Evolutionary conservation across 805 yeast genomes (phyloP), one percentile per base, ranked within the genome.

Genomic region (Myxozyma lipomycoides): DNA sequence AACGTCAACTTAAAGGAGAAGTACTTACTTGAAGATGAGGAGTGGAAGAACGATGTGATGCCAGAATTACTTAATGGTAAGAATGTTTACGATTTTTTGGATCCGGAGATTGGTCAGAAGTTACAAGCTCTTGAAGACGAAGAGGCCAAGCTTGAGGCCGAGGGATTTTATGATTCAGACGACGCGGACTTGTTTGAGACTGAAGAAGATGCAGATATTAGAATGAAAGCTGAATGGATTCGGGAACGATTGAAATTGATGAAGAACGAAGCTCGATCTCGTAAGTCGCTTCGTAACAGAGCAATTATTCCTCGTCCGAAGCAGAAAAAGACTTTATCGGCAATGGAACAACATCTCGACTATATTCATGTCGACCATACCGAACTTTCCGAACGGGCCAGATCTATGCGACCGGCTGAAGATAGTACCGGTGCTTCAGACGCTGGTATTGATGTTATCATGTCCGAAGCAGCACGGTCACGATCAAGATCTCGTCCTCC

Each of bases 21-120:
- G 65, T 93, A 95, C 71, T 61, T 93, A 56, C 76, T 93, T 62
- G 98, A 91, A 61, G 91, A 93, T 67, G 98, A 91, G 46, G 95
- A 87, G 59, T 93, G 99, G 99, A 91, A 91, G 78, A 81, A 88
- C 61, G 99, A 93, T 70, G 78, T 84, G 56, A 88, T 93, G 88
- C 99, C 99, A 24, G 99, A 93, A 75, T 78, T 93, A 48, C 74
- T 93, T 67, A 89, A 93, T 65, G 99, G 99, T 72, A 85, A 82
- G 74, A 93, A 93, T 67, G 96, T 93, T 51, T 91, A 89, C 72
- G 99, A 93, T 72, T 93, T 86, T 83, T 78, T 93, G 69, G 99
- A 93, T 65, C 88, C 96, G 39, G 98, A 93, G 62, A 93, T 93
- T 66, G 85, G 89, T 43, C 84, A 87, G 60, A 93, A 93, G 73